A percentile compares a stretch with the other conserved stretches of the same genome.
These are phyloP conservation scores for Daldinia decipiens DNA, from an alignment of 495 filamentous ascomycete genomes.

Conservation along the genomic window DNA sequence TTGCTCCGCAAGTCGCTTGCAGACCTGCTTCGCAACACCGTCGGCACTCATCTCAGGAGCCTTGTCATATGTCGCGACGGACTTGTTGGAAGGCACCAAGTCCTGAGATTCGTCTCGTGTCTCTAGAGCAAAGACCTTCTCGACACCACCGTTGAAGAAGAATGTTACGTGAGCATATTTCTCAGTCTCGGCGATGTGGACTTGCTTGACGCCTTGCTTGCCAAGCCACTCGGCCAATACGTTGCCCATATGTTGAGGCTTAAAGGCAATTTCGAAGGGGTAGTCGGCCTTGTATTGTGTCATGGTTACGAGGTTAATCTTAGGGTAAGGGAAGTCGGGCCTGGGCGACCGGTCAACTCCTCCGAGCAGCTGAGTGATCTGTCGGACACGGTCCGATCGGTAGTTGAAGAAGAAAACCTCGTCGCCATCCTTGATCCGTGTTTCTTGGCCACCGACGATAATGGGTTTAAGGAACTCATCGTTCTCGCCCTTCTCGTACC, in stretches of 20 bases:
- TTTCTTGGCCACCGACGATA: slow-evolving; percentile 86
- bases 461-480: slow-evolving; percentile 99
- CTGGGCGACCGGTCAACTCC: slow-evolving; percentile 87
- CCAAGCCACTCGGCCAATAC: slow-evolving; percentile 95
- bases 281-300: slow-evolving; percentile 98
- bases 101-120: slow-evolving; percentile 72
- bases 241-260: slow-evolving; percentile 94
- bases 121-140: slow-evolving; percentile 94
- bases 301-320: slow-evolving; percentile 95
- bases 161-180: slow-evolving; percentile 99
- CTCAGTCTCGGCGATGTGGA: slow-evolving; percentile 97
- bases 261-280: slow-evolving; percentile 92
- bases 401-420: slow-evolving; percentile 99
- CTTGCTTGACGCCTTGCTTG: slow-evolving; percentile 87
- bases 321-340: slow-evolving; percentile 94
- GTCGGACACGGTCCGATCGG: slow-evolving; percentile 96
- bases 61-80: slow-evolving; percentile 94
- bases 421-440: slow-evolving; percentile 87
- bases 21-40: slow-evolving; percentile 85
- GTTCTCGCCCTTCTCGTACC: slow-evolving; percentile 86
- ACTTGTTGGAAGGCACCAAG: slow-evolving; percentile 70
- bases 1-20: slow-evolving; percentile 80
- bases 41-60: slow-evolving; percentile 96
- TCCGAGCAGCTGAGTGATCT: slow-evolving; percentile 94
- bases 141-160: slow-evolving; percentile 99